Conservation (phyloP, 2,329 filamentous ascomycete species). For the Rhinocladiella mackenziei region DNA sequence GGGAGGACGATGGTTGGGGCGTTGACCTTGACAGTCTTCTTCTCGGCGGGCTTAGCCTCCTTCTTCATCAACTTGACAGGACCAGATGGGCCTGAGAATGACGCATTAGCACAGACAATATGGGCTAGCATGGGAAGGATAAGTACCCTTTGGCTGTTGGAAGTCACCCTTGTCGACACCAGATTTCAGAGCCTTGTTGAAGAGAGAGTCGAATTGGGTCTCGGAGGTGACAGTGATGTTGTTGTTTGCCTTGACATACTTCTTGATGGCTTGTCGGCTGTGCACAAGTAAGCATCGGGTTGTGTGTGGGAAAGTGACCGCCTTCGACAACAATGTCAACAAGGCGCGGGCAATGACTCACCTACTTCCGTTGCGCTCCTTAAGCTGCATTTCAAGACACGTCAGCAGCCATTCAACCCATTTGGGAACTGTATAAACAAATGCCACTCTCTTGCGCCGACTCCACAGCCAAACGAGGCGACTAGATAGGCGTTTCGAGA, state of each 20-base stretch:
- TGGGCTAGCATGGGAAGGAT: slow-evolving; percentile 33
- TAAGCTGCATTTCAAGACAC: slow-evolving; percentile 53
- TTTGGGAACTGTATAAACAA: neutral
- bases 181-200: slow-evolving; percentile 78
- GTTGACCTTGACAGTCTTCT: slow-evolving; percentile 36
- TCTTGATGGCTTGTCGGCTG: slow-evolving; percentile 70
- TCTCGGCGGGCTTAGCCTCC: slow-evolving; percentile 49
- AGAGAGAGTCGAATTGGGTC: slow-evolving; percentile 64
- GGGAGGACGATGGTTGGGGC: neutral
- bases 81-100: slow-evolving; percentile 66
- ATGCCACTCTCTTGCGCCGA: slow-evolving; percentile 3
- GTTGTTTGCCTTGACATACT: slow-evolving; percentile 71
- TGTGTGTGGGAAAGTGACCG: too few relatives aligned
- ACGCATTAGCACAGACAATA: slow-evolving; percentile 28
- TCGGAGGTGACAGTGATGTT: slow-evolving; percentile 58
- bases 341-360: slow-evolving; percentile 41
- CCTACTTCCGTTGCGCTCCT: slow-evolving; percentile 68
- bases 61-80: slow-evolving; percentile 92
- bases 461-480: neutral
- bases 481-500: slow-evolving; percentile 28
- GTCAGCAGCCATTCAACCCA: slow-evolving; percentile 44
- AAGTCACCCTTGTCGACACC: slow-evolving; percentile 87
- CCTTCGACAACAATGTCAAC: too few relatives aligned
- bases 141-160: slow-evolving; percentile 79
- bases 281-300: slow-evolving; percentile 27